These are phyloP conservation scores for Hypholoma sublateritium DNA, from an alignment of 768 basidiomycete genomes.

Conservation along the genomic window DNA sequence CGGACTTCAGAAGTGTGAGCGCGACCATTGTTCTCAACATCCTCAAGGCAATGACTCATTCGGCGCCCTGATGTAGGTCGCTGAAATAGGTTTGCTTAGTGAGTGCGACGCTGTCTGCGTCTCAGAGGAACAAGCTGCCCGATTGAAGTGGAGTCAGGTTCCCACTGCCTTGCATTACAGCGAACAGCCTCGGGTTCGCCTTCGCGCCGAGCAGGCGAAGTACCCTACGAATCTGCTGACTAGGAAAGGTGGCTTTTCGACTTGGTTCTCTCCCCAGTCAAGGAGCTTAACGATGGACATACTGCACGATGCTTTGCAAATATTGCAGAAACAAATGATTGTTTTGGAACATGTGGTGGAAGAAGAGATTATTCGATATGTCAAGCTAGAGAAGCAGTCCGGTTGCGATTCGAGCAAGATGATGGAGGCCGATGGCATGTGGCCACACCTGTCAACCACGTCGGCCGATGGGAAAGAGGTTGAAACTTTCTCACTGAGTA, in stretches of 20 bases:
- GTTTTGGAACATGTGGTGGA: constrained; percentile 33
- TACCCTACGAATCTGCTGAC: constrained; percentile 37
- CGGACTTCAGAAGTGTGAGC: constrained; percentile 41
- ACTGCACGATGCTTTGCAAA: constrained; percentile 31
- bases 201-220: constrained; percentile 37
- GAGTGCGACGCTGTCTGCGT: constrained; percentile 45
- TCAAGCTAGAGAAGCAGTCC: constrained; percentile 22
- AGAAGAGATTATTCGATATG: constrained; percentile 26
- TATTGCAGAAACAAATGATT: constrained; percentile 38
- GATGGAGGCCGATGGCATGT: no score
- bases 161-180: constrained; percentile 20
- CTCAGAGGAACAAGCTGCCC: constrained; percentile 38
- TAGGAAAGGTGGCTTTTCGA: constrained; percentile 30
- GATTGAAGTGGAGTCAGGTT: constrained; percentile 30
- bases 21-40: not conserved
- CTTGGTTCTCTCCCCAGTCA: constrained; percentile 34
- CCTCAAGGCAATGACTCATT: not conserved
- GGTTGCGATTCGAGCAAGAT: not conserved
- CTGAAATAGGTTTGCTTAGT: constrained; percentile 40
- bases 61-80: constrained; percentile 26
- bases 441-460: not conserved
- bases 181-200: constrained; percentile 24
- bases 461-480: not conserved
- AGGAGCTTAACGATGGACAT: constrained; percentile 31
- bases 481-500: not conserved